phyloP scores from a whole-genome alignment of 2,329 filamentous ascomycete species.

The Colletotrichum sp. region DNA sequence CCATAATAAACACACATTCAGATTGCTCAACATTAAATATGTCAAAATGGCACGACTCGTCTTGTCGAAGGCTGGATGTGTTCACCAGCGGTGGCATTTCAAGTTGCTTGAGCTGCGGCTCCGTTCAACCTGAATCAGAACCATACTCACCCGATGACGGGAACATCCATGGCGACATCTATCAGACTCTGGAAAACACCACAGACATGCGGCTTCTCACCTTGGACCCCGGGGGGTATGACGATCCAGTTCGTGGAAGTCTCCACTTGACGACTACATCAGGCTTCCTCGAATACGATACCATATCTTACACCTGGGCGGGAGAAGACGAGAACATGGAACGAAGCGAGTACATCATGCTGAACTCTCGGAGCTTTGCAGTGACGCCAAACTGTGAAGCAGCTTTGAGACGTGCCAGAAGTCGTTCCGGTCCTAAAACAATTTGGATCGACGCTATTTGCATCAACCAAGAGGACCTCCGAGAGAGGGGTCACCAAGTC shows the following conservation, averaged over 20 bases:
- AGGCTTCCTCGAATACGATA: slow-evolving; percentile 27
- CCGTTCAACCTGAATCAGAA: not conserved
- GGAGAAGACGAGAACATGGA: slow-evolving; percentile 7
- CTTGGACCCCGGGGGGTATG: not conserved
- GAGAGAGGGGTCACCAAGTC: slow-evolving; percentile 21
- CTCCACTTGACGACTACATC: not conserved
- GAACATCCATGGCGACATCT: not conserved
- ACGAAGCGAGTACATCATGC: not conserved
- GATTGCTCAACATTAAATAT: not conserved
- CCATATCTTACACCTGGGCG: slow-evolving; percentile 43
- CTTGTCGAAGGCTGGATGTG: not conserved
- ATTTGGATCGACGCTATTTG: slow-evolving; percentile 26
- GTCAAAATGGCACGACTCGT: not conserved
- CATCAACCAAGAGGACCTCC: slow-evolving; percentile 22
- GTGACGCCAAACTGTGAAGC: not conserved
- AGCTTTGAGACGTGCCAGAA: not conserved
- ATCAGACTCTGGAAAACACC: not conserved
- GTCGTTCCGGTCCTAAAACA: not conserved
- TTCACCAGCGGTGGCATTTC: not conserved
- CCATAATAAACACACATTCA: accelerated
- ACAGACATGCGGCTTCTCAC: not conserved
- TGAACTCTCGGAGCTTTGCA: not conserved
- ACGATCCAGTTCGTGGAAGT: not conserved
- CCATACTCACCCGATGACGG: accelerated
- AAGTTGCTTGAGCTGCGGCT: not conserved